Percentiles rank a stretch among this genome's conserved stretches.
Conservation (phyloP, 1,284 basidiomycete genomes). For the Boletus sp. region DNA sequence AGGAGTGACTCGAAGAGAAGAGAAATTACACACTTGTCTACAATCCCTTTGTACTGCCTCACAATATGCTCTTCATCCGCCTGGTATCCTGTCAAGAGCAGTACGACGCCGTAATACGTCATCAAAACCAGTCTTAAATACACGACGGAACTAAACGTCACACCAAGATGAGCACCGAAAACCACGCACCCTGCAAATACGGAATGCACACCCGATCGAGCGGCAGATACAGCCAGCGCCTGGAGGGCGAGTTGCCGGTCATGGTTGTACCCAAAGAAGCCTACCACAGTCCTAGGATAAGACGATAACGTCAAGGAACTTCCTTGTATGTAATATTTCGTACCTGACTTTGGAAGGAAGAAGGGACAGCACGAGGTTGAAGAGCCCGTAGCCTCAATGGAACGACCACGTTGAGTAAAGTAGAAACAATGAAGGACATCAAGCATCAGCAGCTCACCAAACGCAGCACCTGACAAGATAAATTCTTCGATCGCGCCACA, state of each 20-base stretch:
- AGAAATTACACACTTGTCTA: slow-evolving; percentile 46
- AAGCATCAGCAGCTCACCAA: slow-evolving; percentile 43
- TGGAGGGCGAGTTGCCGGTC: slow-evolving; percentile 64
- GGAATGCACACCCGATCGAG: slow-evolving; percentile 60
- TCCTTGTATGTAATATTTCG: slow-evolving; percentile 17
- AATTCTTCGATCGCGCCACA: slow-evolving; percentile 66
- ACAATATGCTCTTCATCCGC: slow-evolving; percentile 64
- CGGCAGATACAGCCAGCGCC: slow-evolving; percentile 63
- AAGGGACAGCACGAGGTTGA: slow-evolving; percentile 74
- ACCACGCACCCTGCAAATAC: slow-evolving; percentile 63
- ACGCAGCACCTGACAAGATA: slow-evolving; percentile 69
- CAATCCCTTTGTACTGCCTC: slow-evolving; percentile 57
- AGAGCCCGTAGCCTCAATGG: slow-evolving; percentile 56
- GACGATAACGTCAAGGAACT: not conserved
- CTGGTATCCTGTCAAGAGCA: slow-evolving; percentile 68
- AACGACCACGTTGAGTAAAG: not conserved
- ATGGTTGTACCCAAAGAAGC: slow-evolving; percentile 69
- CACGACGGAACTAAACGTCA: not conserved
- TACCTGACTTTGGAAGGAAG: slow-evolving; percentile 67
- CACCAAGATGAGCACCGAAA: not conserved
- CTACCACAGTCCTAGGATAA: slow-evolving; percentile 54
- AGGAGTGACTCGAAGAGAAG: not conserved
- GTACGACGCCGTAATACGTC: slow-evolving; percentile 71
- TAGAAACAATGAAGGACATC: not conserved
- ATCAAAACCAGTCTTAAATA: slow-evolving; percentile 62